These are phyloP conservation scores for Aspergillus kassunensis DNA, from an alignment of 495 filamentous ascomycete genomes.

Conservation along the genomic window DNA sequence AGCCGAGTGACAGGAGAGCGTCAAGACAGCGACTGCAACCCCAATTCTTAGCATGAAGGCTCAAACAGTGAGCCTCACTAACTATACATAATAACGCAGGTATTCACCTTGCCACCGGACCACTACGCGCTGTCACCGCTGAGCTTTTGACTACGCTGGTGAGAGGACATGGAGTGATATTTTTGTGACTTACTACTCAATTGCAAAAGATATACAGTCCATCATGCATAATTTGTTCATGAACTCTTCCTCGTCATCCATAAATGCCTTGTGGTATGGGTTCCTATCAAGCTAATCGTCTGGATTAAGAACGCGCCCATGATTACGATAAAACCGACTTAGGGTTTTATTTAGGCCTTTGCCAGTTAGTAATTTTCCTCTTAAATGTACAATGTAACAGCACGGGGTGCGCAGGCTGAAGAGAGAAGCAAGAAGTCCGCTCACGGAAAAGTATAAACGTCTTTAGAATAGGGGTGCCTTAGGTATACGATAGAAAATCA, in stretches of 20 bases:
- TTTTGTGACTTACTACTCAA: no score
- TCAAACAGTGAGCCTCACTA: no score
- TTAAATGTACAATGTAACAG: background rate
- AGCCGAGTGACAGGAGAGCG: background rate
- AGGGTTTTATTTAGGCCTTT: background rate
- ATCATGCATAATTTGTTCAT: background rate
- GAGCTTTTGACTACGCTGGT: no score
- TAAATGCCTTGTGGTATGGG: slow-evolving; percentile 3
- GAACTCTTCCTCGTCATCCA: slow-evolving; percentile 4
- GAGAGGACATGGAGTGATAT: no score
- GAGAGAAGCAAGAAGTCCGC: background rate
- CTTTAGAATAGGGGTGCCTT: background rate
- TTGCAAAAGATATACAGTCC: no score
- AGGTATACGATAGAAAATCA: no score
- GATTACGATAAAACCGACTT: background rate
- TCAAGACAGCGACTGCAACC: no score
- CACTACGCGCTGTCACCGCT: no score
- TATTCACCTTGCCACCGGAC: no score
- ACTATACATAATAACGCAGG: no score
- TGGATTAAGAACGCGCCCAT: background rate
- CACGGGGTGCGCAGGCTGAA: background rate
- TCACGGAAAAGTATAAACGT: background rate
- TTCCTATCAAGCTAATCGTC: slow-evolving; percentile 6
- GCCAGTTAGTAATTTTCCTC: no score
- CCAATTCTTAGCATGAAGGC: no score